These are phyloP conservation scores for Pseudopyrenochaeta lycopersici DNA, from an alignment of 2,329 filamentous ascomycete species.

Conservation along the genomic window DNA sequence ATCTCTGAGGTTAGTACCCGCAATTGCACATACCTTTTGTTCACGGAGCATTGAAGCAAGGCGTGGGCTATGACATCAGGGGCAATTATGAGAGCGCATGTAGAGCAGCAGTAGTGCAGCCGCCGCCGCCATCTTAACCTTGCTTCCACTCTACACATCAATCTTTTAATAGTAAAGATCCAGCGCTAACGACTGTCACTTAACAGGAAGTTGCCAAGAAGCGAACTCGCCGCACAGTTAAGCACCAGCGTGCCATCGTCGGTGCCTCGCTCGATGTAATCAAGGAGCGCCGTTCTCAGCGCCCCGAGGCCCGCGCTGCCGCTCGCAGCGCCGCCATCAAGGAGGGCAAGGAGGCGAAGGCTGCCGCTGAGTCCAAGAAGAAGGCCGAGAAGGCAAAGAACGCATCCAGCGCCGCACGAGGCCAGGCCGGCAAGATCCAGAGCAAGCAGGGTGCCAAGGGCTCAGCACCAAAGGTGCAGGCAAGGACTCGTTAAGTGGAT, in stretches of 20 bases:
- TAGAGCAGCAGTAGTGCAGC: neutral
- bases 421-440: constrained; percentile 79
- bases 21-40: constrained; percentile 5
- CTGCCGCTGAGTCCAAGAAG: constrained; percentile 86
- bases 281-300: constrained; percentile 96
- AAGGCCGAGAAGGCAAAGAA: constrained; percentile 99
- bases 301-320: constrained; percentile 93
- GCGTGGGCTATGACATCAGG: constrained; percentile 32
- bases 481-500: constrained; percentile 79
- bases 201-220: constrained; percentile 99
- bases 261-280: constrained; percentile 99
- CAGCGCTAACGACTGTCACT: constrained; percentile 29
- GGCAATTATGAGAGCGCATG: constrained; percentile 7
- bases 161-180: neutral
- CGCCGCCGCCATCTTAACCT: neutral
- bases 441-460: constrained; percentile 99
- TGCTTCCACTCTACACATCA: neutral
- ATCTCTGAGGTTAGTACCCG: constrained; percentile 89
- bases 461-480: constrained; percentile 82
- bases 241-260: constrained; percentile 98
- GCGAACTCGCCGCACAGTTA: constrained; percentile 96
- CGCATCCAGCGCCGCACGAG: constrained; percentile 77
- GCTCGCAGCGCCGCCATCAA: constrained; percentile 91
- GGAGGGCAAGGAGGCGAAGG: constrained; percentile 99
- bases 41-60: constrained; percentile 10